Evolutionary conservation across 1,284 basidiomycete genomes (phyloP).

Genomic region (Fomitopsis pinicola): DNA sequence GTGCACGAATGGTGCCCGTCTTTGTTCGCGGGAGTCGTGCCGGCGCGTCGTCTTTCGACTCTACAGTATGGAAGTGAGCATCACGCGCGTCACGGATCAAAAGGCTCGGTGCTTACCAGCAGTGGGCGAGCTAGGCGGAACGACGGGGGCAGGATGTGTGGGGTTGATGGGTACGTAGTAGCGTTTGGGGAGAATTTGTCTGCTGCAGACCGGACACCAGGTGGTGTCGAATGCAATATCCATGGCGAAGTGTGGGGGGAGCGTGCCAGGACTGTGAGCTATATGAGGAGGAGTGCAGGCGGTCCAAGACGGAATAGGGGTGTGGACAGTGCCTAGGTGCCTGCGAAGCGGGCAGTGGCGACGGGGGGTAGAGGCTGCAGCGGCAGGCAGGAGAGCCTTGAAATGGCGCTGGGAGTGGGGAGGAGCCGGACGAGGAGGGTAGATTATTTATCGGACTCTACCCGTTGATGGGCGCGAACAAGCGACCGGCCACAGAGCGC

Average conservation of each 20-base stretch:
- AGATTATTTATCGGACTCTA: conserved; percentile 25
- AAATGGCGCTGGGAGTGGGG: conserved; percentile 31
- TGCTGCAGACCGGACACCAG: conserved; percentile 73
- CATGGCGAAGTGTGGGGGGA: conserved; percentile 17
- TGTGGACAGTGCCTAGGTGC: neutral
- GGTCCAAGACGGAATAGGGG: conserved; percentile 4
- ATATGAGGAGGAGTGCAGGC: neutral
- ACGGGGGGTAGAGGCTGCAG: conserved; percentile 24
- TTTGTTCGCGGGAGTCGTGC: conserved; percentile 35
- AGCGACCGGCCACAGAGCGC: neutral
- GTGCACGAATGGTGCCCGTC: conserved; percentile 36
- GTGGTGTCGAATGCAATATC: conserved; percentile 54
- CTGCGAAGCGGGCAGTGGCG: neutral
- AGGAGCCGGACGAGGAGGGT: conserved; percentile 35
- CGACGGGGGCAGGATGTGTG: conserved; percentile 28
- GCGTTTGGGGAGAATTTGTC: conserved; percentile 68
- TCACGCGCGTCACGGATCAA: neutral
- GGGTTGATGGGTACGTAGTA: conserved; percentile 42
- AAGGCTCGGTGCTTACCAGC: conserved; percentile 26
- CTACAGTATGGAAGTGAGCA: conserved; percentile 15
- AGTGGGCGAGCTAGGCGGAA: conserved; percentile 29
- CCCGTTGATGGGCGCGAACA: neutral
- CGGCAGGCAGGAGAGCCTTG: conserved; percentile 23
- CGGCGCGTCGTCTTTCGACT: conserved; percentile 23
- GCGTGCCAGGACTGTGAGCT: neutral